A percentile compares a stretch with the other conserved stretches of the same genome.
Evolutionary conservation across 1,284 basidiomycete genomes (phyloP).

Genomic region (Trichosporon inkin): DNA sequence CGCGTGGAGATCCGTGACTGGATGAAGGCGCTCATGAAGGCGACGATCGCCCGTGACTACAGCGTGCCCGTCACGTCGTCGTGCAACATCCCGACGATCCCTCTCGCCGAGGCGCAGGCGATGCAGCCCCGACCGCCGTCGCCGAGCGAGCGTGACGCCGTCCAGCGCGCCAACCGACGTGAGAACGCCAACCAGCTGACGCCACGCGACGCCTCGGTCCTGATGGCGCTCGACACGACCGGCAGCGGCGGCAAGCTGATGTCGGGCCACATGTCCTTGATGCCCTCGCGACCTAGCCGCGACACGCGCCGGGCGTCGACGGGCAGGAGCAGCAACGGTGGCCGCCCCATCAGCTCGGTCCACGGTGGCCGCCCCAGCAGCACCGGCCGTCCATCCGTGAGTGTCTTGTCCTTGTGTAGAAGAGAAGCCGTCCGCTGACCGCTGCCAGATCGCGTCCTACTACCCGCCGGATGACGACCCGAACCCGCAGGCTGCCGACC

Average conservation of each 20-base stretch:
- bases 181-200: constrained; percentile 89
- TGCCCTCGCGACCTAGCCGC: constrained; percentile 42
- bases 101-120: constrained; percentile 86
- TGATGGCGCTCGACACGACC: constrained; percentile 52
- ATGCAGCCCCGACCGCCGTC: constrained; percentile 95
- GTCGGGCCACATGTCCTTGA: constrained; percentile 7
- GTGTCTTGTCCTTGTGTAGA: neutral
- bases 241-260: constrained; percentile 14
- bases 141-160: constrained; percentile 78
- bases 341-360: constrained; percentile 9
- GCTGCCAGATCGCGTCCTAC: constrained; percentile 25
- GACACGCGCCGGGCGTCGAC: constrained; percentile 44
- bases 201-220: constrained; percentile 72
- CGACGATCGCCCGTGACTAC: constrained; percentile 90
- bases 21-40: constrained; percentile 99
- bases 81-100: constrained; percentile 95
- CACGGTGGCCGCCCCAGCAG: constrained; percentile 2
- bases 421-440: neutral
- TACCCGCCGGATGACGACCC: constrained; percentile 28
- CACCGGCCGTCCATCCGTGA: constrained; percentile 8
- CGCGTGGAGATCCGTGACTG: constrained; percentile 79
- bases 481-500: constrained; percentile 49
- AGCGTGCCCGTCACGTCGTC: constrained; percentile 90
- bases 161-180: constrained; percentile 78
- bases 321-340: constrained; percentile 1